These are phyloP conservation scores for Bipolaris sorokiniana DNA, from an alignment of 2,329 filamentous ascomycete species.

Conservation along the genomic window DNA sequence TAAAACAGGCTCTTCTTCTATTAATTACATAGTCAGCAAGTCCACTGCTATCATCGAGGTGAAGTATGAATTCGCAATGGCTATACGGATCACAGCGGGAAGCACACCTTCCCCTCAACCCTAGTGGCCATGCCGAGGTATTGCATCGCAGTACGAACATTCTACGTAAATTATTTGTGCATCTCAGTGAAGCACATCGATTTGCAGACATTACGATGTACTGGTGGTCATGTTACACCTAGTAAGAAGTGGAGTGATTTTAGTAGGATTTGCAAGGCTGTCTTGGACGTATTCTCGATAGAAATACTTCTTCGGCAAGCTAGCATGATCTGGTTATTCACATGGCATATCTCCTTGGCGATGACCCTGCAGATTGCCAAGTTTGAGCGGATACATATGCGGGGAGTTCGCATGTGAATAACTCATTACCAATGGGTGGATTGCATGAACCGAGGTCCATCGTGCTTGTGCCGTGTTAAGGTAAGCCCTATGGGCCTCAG, in stretches of 20 bases:
- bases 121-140: not conserved
- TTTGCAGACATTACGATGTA: not conserved
- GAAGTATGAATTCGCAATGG: not conserved
- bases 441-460: conserved; percentile 15
- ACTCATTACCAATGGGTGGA: not conserved
- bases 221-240: not conserved
- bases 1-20: not conserved
- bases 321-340: too few species aligned
- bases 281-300: not conserved
- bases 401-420: conserved; percentile 12
- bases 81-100: not conserved
- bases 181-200: not conserved
- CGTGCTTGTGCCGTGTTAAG: not conserved
- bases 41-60: not conserved
- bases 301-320: too few species aligned
- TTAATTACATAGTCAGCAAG: not conserved
- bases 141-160: not conserved
- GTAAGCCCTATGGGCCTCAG: conserved; percentile 1
- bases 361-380: not conserved
- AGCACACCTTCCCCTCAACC: not conserved
- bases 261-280: not conserved
- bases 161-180: not conserved
- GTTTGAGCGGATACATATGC: not conserved
- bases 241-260: not conserved
- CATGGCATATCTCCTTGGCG: not conserved